Base-by-base conservation (phyloP, 192 early-diverging fungal genomes). In the Backusella macrospora region DNA sequence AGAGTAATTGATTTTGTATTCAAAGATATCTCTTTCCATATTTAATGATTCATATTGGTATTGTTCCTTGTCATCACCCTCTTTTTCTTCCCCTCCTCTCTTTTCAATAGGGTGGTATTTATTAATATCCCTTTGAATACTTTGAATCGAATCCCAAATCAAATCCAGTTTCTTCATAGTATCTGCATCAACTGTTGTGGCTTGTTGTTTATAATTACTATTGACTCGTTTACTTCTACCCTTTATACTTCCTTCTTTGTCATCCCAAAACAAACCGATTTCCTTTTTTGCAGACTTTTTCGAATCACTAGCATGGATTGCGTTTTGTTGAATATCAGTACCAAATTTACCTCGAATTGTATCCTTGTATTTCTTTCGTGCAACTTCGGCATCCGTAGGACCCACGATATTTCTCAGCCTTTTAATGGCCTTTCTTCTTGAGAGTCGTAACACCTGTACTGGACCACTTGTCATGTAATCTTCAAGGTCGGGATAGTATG, bases 301-400 rank as follows among this genome's bases (percentile, higher is more conserved):
- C 18, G 88, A 88, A 44, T 86, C 87, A 59, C 85, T 86, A 44
- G 85, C 88, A 72, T 89, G 87, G 0, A 86, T 84, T 14, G 85
- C 87, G 76, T 89, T 89, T 43, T 78, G 77, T 16, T 73, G 74
- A 37, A 77, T 73, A 45, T 66, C 70, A 6, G 80, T 68, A 38
- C 88, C 88, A 73, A 82, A 73, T 73, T 75, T 45, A 55, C 87
- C 86, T 14, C 88, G 78, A 42, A 89, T 73, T 23, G 81, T 83
- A 64, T 78, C 67, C 7, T 87, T 87, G 6, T 59, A 73, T 26
- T 76, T 40, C 29, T 70, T 38, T 16, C 73, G 78, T 34, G 85
- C 87, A 0, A 43, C 46, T 13, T 48, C 72, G 10, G 82, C 73
- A 65, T 84, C 75, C 21, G 84, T 83, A 0, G 85, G 87, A 10